Evolutionary conservation across 2,329 filamentous ascomycete species (phyloP).

Genomic region (Clonostachys solani): DNA sequence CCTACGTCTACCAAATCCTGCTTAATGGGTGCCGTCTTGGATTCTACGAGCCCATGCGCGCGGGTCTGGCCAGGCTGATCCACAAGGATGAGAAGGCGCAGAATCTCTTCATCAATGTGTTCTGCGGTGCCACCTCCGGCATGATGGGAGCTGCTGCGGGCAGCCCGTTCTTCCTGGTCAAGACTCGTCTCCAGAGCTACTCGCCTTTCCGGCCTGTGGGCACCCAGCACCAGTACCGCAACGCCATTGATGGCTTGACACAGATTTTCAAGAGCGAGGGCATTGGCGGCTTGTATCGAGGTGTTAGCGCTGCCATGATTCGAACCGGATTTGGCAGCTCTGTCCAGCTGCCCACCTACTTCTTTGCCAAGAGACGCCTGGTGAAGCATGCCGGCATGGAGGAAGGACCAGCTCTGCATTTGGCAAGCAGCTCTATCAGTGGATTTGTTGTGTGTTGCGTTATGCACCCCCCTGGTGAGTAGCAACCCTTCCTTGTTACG

Average conservation of each 20-base stretch:
- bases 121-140: conserved; percentile 84
- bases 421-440: conserved; percentile 82
- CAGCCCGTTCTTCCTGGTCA: conserved; percentile 96
- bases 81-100: conserved; percentile 73
- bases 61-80: conserved; percentile 62
- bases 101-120: conserved; percentile 86
- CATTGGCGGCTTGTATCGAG: conserved; percentile 77
- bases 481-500: neutral
- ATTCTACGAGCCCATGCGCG: conserved; percentile 94
- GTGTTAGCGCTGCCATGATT: conserved; percentile 91
- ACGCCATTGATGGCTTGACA: conserved; percentile 75
- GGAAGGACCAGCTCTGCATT: conserved; percentile 83
- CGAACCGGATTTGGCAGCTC: conserved; percentile 93
- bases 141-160: conserved; percentile 90
- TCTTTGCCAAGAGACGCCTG: conserved; percentile 88
- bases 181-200: conserved; percentile 91
- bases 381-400: conserved; percentile 81
- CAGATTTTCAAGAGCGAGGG: conserved; percentile 80
- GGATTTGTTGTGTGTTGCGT: conserved; percentile 96
- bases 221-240: conserved; percentile 91
- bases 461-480: conserved; percentile 90
- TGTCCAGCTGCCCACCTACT: conserved; percentile 95
- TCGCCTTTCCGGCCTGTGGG: conserved; percentile 91
- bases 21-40: conserved; percentile 95
- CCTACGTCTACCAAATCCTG: conserved; percentile 93